Evolutionary conservation across 2,329 filamentous ascomycete species (phyloP).

Genomic region (Epichloe typhina): DNA sequence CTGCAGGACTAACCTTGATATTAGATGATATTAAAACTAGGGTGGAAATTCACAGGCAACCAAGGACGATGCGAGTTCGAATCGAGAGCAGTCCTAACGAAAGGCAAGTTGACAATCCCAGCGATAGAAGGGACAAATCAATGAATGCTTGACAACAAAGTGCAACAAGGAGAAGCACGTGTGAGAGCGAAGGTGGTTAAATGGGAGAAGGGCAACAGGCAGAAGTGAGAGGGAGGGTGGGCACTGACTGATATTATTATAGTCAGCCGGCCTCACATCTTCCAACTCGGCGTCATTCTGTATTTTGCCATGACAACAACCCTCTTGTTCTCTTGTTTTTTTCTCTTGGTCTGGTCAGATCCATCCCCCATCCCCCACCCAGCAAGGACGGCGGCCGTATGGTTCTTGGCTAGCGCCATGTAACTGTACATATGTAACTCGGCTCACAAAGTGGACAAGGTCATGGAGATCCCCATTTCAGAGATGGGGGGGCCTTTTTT

Average conservation of each 20-base stretch:
- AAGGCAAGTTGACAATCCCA: constrained; percentile 6
- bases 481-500: not conserved
- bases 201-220: not conserved
- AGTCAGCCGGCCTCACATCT: constrained; percentile 1
- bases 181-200: constrained; percentile 4
- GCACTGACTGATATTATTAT: constrained; percentile 3
- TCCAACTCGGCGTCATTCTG: not conserved
- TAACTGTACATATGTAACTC: not conserved
- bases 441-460: not conserved
- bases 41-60: not conserved
- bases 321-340: no score
- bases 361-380: not conserved
- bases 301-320: not conserved
- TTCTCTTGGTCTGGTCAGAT: not conserved
- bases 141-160: constrained; percentile 2
- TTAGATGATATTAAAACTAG: not conserved
- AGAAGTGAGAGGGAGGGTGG: constrained; percentile 2
- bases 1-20: constrained; percentile 1
- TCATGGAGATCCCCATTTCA: constrained; percentile 4
- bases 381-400: not conserved
- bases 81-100: constrained; percentile 3
- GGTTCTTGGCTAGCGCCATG: constrained; percentile 1
- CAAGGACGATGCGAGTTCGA: not conserved
- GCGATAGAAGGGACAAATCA: constrained; percentile 24
- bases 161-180: constrained; percentile 5